phyloP scores from a whole-genome alignment of 306 rosid species.

The Bauhinia variegata region DNA sequence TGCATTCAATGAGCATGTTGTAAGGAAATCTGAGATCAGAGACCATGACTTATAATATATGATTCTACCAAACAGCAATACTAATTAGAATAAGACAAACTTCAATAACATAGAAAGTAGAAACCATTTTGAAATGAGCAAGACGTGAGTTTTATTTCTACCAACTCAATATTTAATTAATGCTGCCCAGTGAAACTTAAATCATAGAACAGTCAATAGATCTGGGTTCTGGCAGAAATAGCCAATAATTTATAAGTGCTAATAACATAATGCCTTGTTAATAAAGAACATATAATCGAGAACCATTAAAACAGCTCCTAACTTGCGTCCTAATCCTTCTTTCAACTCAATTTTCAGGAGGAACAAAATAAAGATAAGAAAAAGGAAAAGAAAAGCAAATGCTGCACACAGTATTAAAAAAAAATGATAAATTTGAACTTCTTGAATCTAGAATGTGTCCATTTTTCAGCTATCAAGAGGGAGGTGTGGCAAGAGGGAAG shows the following conservation, averaged over 20 bases:
- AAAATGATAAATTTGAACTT: slow-evolving; percentile 26
- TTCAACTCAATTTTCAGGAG: slow-evolving; percentile 21
- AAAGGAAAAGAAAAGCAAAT: slow-evolving; percentile 9
- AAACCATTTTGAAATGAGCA: slow-evolving; percentile 28
- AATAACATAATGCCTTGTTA: slow-evolving; percentile 26
- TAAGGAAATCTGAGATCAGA: slow-evolving; percentile 18
- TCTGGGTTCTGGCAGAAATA: slow-evolving; percentile 19
- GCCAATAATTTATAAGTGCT: not conserved
- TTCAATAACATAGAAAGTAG: slow-evolving; percentile 19
- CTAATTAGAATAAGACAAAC: slow-evolving; percentile 4
- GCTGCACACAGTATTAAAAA: slow-evolving; percentile 20
- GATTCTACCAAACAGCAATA: slow-evolving; percentile 5
- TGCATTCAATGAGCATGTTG: slow-evolving; percentile 46
- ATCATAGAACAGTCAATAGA: slow-evolving; percentile 20
- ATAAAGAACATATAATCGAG: slow-evolving; percentile 19
- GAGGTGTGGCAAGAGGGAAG: slow-evolving; percentile 20
- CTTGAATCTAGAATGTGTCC: not conserved
- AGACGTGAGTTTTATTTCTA: slow-evolving; percentile 4
- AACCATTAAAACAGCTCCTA: slow-evolving; percentile 9
- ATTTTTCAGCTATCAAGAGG: not conserved
- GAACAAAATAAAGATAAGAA: slow-evolving; percentile 29
- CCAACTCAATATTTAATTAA: slow-evolving; percentile 12
- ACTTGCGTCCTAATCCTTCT: slow-evolving; percentile 19
- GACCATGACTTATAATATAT: not conserved
- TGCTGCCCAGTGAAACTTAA: slow-evolving; percentile 17